phyloP scores from a whole-genome alignment of 2,329 filamentous ascomycete species.

The Zymoseptoria tritici region DNA sequence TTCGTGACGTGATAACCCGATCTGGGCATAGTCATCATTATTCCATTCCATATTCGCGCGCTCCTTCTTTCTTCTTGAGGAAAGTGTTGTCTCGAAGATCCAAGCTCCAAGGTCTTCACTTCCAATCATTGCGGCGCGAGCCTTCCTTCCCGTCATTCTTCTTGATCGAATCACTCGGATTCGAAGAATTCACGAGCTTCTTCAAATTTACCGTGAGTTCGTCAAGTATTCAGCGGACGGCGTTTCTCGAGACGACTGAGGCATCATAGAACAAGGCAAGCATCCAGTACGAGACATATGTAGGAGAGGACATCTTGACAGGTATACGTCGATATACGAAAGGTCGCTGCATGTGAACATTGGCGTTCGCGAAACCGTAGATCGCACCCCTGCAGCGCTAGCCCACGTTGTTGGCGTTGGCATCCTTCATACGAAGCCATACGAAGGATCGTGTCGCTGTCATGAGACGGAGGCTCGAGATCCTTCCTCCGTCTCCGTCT shows the following conservation, averaged over 20 bases:
- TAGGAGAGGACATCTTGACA: too few species aligned
- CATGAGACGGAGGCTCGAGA: not conserved
- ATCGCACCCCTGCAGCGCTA: too few species aligned
- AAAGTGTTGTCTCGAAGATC: not conserved
- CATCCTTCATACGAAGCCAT: not conserved
- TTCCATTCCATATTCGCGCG: not conserved
- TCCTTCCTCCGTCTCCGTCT: not conserved
- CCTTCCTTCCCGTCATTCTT: not conserved
- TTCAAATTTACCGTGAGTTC: not conserved
- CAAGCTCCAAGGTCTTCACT: not conserved
- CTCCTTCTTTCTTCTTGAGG: not conserved
- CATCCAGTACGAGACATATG: too few species aligned
- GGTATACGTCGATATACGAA: too few species aligned
- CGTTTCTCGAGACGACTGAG: too few species aligned
- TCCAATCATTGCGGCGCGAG: not conserved
- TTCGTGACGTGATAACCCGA: not conserved
- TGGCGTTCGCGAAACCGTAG: too few species aligned
- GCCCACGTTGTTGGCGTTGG: too few species aligned
- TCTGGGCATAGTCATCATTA: not conserved
- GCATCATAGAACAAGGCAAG: too few species aligned
- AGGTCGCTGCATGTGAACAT: too few species aligned
- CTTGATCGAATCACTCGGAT: not conserved
- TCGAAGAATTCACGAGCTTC: not conserved
- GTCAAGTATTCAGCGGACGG: not conserved
- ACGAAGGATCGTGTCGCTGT: not conserved